These are phyloP conservation scores for Turnera subulata DNA, from an alignment of 345 rosid genomes.

Conservation along the genomic window DNA sequence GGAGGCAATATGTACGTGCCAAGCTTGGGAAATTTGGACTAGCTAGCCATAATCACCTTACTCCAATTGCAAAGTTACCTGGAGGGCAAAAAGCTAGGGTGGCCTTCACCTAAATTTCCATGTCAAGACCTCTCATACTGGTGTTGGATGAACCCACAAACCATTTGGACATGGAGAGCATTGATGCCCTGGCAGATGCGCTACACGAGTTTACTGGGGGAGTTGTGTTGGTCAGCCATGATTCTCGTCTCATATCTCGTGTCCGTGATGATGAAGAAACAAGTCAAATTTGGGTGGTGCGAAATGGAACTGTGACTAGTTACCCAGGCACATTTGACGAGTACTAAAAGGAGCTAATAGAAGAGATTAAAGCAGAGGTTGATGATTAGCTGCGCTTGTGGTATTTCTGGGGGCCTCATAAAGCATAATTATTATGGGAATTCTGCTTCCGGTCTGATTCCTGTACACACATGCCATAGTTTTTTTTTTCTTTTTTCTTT, in stretches of 20 bases:
- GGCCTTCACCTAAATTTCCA: conserved; percentile 86
- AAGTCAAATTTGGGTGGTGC: conserved; percentile 89
- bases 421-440: too few species aligned
- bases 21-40: conserved; percentile 95
- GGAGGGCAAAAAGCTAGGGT: conserved; percentile 95
- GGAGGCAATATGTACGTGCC: conserved; percentile 97
- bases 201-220: conserved; percentile 93
- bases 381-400: too few species aligned
- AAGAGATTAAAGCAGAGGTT: conserved; percentile 2
- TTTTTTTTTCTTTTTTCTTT: too few species aligned
- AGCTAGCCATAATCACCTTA: conserved; percentile 81
- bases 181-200: conserved; percentile 86
- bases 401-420: too few species aligned
- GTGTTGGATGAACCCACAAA: conserved; percentile 87
- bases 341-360: neutral
- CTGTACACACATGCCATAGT: too few species aligned
- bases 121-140: conserved; percentile 86
- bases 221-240: conserved; percentile 87
- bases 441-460: too few species aligned
- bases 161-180: conserved; percentile 94
- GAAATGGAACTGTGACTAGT: conserved; percentile 57
- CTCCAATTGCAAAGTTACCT: conserved; percentile 79
- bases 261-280: conserved; percentile 84
- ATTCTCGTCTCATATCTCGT: conserved; percentile 77
- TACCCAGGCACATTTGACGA: conserved; percentile 3